A percentile compares a stretch with the other conserved stretches of the same genome.
Conservation (phyloP, 1,139 yeast genomes). For the Blastobotrys aristatus region DNA sequence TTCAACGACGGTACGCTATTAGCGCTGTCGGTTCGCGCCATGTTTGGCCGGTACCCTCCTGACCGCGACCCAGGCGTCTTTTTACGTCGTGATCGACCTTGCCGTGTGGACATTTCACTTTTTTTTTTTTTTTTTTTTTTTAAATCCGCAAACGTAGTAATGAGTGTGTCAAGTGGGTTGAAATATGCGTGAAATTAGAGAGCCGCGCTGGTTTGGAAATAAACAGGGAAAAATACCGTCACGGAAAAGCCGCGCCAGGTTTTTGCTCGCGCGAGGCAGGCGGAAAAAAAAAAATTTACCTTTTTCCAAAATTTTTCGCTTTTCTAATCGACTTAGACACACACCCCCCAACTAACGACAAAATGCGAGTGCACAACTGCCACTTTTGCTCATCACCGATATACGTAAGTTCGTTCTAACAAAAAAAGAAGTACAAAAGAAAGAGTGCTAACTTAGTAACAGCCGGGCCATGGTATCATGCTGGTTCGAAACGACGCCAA, state of each 20-base stretch:
- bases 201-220: no score
- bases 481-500: constrained; percentile 98
- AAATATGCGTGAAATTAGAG: no score
- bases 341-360: not conserved
- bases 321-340: not conserved
- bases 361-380: constrained; percentile 89
- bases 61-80: no score
- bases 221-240: no score
- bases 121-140: no score
- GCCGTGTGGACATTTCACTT: no score
- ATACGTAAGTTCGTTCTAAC: constrained; percentile 19
- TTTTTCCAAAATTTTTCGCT: constrained; percentile 2
- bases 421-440: not conserved
- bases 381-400: constrained; percentile 94
- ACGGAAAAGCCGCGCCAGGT: not conserved
- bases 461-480: constrained; percentile 95
- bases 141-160: no score
- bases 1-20: not conserved
- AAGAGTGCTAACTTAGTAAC: constrained; percentile 4
- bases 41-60: not conserved
- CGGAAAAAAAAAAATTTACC: not conserved
- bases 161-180: no score
- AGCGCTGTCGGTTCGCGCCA: not conserved
- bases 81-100: no score
- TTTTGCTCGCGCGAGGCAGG: not conserved